Evolutionary conservation across 2,329 filamentous ascomycete genomes (phyloP).

Genomic region (Fusarium equiseti): DNA sequence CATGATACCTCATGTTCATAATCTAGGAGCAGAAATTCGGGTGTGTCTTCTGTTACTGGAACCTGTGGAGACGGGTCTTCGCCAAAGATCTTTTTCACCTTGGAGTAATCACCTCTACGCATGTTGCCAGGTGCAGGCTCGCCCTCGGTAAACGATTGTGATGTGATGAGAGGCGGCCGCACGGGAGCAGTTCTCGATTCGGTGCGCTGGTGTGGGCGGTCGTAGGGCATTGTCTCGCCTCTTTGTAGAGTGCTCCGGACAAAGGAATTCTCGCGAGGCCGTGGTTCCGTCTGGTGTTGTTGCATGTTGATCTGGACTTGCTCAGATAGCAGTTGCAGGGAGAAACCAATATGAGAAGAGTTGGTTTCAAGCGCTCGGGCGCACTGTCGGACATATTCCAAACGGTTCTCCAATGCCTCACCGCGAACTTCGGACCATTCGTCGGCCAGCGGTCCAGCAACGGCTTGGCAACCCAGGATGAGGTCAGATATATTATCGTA

Average conservation of each 20-base stretch:
- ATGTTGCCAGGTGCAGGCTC: constrained; percentile 64
- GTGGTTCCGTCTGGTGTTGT: constrained; percentile 56
- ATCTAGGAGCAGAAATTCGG: constrained; percentile 87
- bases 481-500: constrained; percentile 96
- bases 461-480: constrained; percentile 85
- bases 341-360: constrained; percentile 88
- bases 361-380: constrained; percentile 86
- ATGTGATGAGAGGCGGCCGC: constrained; percentile 63
- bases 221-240: constrained; percentile 69
- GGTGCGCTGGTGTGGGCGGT: constrained; percentile 66
- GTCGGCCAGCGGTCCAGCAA: constrained; percentile 91
- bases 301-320: constrained; percentile 73
- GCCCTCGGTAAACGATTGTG: constrained; percentile 75
- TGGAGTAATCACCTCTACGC: constrained; percentile 71
- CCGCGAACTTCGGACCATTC: constrained; percentile 96
- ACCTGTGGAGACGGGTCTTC: constrained; percentile 69
- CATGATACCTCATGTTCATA: constrained; percentile 91
- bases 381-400: constrained; percentile 83
- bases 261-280: constrained; percentile 59
- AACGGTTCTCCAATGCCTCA: constrained; percentile 86
- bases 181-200: constrained; percentile 63
- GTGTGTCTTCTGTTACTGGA: constrained; percentile 77
- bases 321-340: constrained; percentile 87
- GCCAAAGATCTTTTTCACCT: constrained; percentile 75
- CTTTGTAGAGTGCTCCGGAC: constrained; percentile 67